Evolutionary conservation across 192 early-diverging fungal species (phyloP).

Genomic region (Linnemannia exigua): DNA sequence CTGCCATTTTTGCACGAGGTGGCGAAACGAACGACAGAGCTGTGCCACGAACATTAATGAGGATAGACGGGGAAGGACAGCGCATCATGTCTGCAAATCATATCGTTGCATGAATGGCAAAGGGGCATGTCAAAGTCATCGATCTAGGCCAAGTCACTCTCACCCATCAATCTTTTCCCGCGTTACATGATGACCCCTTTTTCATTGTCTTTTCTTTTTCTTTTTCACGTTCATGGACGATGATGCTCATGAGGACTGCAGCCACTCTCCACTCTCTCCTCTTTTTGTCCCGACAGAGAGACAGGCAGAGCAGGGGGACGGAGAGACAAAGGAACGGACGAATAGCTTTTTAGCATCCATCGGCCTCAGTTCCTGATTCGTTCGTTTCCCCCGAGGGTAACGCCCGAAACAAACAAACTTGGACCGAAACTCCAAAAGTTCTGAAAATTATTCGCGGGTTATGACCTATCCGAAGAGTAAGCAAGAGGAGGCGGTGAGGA

Average conservation of each 20-base stretch:
- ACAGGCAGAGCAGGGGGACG: no score
- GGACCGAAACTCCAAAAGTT: conserved; percentile 44
- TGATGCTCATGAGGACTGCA: not conserved
- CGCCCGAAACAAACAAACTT: not conserved
- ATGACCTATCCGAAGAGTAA: not conserved
- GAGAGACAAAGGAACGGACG: no score
- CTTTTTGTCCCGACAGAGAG: not conserved
- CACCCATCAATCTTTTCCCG: no score
- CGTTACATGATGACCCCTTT: not conserved
- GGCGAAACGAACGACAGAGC: not conserved
- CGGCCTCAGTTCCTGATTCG: not conserved
- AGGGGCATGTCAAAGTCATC: no score
- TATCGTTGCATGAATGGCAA: not conserved
- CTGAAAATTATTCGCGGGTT: not conserved
- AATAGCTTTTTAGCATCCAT: no score
- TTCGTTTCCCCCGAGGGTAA: not conserved
- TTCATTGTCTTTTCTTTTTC: no score
- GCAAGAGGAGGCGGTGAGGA: not conserved
- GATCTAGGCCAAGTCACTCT: not conserved
- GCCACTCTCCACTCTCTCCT: not conserved
- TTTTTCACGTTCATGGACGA: not conserved
- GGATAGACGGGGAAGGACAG: not conserved
- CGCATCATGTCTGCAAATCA: not conserved
- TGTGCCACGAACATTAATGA: not conserved
- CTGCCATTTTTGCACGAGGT: not conserved